Evolutionary conservation across 192 early-diverging fungal species (phyloP), one percentile per base, ranked within the genome.

Genomic region (Coemansia sp.): DNA sequence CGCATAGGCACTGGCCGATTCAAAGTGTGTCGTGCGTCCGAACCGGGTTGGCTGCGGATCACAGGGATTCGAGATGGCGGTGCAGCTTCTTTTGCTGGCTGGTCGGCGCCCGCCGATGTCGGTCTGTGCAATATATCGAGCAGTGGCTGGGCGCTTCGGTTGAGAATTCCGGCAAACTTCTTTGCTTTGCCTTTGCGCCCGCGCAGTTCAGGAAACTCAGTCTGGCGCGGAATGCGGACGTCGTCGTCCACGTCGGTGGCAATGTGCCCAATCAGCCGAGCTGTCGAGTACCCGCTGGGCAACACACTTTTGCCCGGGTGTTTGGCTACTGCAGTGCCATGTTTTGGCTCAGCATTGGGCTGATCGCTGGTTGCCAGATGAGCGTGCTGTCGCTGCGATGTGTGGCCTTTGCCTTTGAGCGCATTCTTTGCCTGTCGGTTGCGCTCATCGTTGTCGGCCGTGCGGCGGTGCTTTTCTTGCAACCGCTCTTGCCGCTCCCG

Each of bases 51-150:
- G 23, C 60, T 4, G 23, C 74, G 69, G 46, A 67, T 66, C 8
- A 58, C 70, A 12, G 77, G 77, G 38, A 80, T 80, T 3, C 77
- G 77, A 26, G 77, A 66, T 37, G 77, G 77, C 5, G 21, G 21
- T 21, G 49, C 40, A 21, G 25, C 51, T 36, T 66, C 50, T n/a
- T 42, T 61, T 5, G 47, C 15, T 34, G 14, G 31, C 15, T 66
- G 40, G 5, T 60, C 62, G 24, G 66, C 8, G 21, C 21, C 17
- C 6, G 42, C 28, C 34, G 46, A 25, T 21, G 57, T 12, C 14
- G 63, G 37, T 25, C 50, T 7, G n/a, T 71, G 62, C 55, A 78
- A 49, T 1, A 78, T 68, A 47, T 79, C 76, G 6, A 73, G 51
- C 26, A 79, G n/a, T 14, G 76, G 71, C 15, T 66, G 71, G 3